These are phyloP conservation scores for Melaleuca alternifolia DNA, from an alignment of 345 rosid genomes.

Conservation along the genomic window DNA sequence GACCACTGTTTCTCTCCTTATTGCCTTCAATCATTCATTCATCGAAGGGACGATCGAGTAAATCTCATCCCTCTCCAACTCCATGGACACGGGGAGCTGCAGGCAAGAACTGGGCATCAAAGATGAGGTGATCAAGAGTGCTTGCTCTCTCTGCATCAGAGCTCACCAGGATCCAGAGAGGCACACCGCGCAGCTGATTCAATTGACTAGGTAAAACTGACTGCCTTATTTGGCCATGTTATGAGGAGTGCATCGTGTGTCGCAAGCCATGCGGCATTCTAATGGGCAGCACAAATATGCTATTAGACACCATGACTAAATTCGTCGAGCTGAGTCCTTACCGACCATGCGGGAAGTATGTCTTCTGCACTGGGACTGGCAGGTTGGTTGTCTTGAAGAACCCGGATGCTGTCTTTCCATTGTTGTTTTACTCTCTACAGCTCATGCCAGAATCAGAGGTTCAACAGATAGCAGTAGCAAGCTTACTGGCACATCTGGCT, in stretches of 20 bases:
- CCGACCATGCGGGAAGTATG: conserved; percentile 61
- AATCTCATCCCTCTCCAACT: not conserved
- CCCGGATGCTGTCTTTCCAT: conserved; percentile 65
- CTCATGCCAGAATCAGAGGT: conserved; percentile 19
- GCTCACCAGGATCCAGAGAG: conserved; percentile 21
- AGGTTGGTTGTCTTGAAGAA: conserved; percentile 42
- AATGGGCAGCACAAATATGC: conserved; percentile 55
- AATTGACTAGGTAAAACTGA: not conserved
- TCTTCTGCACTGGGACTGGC: conserved; percentile 40
- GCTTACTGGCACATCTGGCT: conserved; percentile 33
- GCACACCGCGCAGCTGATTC: not conserved
- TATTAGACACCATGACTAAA: conserved; percentile 44
- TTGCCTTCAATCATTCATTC: not conserved
- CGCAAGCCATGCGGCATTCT: conserved; percentile 47
- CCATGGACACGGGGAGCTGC: not conserved
- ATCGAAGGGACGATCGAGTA: not conserved
- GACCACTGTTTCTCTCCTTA: too few species aligned
- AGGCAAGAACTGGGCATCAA: conserved; percentile 4
- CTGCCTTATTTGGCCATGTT: conserved; percentile 30
- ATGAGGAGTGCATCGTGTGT: conserved; percentile 43
- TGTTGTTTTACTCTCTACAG: conserved; percentile 62
- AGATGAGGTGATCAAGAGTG: conserved; percentile 25
- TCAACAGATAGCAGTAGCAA: conserved; percentile 12
- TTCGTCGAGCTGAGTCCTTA: conserved; percentile 70
- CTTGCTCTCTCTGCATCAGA: conserved; percentile 24